These are phyloP conservation scores for Raddia guianensis DNA, from an alignment of 176 grass and related monocot species.

Conservation along the genomic window DNA sequence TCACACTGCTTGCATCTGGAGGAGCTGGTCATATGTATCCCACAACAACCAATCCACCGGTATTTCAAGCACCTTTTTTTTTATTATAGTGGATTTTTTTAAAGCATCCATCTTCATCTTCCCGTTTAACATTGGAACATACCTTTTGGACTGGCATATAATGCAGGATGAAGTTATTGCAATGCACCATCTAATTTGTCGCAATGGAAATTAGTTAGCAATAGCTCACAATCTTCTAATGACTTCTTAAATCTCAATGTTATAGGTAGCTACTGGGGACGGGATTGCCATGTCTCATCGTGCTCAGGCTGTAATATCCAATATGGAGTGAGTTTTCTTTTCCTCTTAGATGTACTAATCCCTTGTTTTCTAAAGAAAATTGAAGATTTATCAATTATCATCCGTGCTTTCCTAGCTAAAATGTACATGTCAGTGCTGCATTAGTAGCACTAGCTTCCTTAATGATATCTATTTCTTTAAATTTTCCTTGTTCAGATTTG, in stretches of 20 bases:
- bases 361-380: slow-evolving; percentile 5
- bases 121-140: slow-evolving; percentile 4
- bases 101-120: background rate
- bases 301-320: slow-evolving; percentile 94
- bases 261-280: slow-evolving; percentile 95
- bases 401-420: background rate
- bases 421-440: background rate
- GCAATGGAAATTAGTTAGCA: slow-evolving; percentile 8
- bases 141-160: background rate
- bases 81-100: slow-evolving; percentile 21
- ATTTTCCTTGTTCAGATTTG: slow-evolving; percentile 24
- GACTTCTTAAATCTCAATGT: slow-evolving; percentile 30
- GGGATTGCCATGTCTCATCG: slow-evolving; percentile 95
- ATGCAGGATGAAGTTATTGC: background rate
- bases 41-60: slow-evolving; percentile 89
- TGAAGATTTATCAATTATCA: background rate
- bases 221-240: slow-evolving; percentile 20
- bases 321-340: slow-evolving; percentile 94
- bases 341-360: slow-evolving; percentile 1
- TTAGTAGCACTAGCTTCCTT: slow-evolving; percentile 4
- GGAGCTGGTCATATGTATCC: slow-evolving; percentile 97
- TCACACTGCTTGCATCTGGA: slow-evolving; percentile 90
- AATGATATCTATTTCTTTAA: background rate
- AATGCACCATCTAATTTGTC: background rate
- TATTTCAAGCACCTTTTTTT: slow-evolving; percentile 42